Conservation (phyloP, 495 filamentous ascomycete species). For the Lophiotrema nucula region DNA sequence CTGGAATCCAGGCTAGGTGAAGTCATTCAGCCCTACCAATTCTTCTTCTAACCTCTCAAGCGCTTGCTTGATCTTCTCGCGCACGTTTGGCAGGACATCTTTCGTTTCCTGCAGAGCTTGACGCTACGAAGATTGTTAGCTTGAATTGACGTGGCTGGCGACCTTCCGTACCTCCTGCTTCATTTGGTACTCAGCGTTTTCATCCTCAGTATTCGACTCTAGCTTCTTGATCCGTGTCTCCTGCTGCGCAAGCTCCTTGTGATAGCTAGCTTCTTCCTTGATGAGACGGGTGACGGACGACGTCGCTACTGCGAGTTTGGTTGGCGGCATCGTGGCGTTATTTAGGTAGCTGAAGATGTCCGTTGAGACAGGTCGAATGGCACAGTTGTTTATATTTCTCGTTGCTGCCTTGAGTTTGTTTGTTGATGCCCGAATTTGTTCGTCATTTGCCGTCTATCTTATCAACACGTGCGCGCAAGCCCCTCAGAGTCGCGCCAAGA, state of each 20-base stretch:
- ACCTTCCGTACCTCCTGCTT: conserved; percentile 73
- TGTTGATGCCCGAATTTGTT: conserved; percentile 1
- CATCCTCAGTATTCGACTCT: conserved; percentile 46
- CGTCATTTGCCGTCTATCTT: no score
- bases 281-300: conserved; percentile 75
- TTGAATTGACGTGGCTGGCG: background rate
- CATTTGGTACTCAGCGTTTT: conserved; percentile 60
- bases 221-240: conserved; percentile 68
- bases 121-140: conserved; percentile 50
- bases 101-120: conserved; percentile 78
- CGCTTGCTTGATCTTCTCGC: conserved; percentile 63
- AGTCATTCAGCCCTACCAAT: conserved; percentile 50
- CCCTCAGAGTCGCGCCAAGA: background rate
- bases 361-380: background rate
- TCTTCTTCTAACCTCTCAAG: conserved; percentile 66
- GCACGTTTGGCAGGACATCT: conserved; percentile 68
- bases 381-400: background rate
- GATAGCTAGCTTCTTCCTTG: conserved; percentile 89
- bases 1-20: conserved; percentile 5
- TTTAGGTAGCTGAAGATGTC: background rate
- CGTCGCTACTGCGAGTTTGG: conserved; percentile 69
- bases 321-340: conserved; percentile 65
- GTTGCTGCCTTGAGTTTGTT: conserved; percentile 11
- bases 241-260: conserved; percentile 74
- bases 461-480: conserved; percentile 12